Evolutionary conservation across 2,329 filamentous ascomycete genomes (phyloP).

Genomic region (Alternaria alternata): DNA sequence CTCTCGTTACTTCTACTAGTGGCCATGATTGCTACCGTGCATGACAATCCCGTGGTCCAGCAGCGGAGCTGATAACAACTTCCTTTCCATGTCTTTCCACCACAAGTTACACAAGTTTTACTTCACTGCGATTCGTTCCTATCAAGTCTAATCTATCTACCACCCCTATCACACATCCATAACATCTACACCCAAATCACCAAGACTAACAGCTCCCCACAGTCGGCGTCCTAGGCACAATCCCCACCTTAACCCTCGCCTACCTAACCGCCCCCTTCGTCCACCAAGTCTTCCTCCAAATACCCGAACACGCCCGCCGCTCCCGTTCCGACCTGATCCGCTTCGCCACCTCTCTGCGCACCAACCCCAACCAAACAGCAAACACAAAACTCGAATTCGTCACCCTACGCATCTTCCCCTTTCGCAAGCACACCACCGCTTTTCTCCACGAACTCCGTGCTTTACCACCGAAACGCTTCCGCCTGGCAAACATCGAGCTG

Average conservation of each 20-base stretch:
- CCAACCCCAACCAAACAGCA: conserved; percentile 23
- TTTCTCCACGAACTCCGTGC: conserved; percentile 45
- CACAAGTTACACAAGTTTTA: neutral
- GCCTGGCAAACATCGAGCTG: conserved; percentile 47
- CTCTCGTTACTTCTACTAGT: neutral
- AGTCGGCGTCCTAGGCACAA: conserved; percentile 42
- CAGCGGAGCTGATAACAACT: neutral
- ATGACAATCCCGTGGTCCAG: too few relatives aligned
- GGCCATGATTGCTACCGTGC: neutral
- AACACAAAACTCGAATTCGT: conserved; percentile 46
- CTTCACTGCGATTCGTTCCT: neutral
- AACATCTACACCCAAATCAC: neutral
- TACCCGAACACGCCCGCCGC: conserved; percentile 40
- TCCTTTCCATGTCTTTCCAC: neutral
- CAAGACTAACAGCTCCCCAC: neutral
- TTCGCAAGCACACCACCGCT: conserved; percentile 39
- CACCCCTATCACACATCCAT: too few relatives aligned
- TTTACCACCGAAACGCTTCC: conserved; percentile 32
- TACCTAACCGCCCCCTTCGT: conserved; percentile 50
- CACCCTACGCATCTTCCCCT: conserved; percentile 47
- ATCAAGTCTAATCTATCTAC: neutral
- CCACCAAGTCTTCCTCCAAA: conserved; percentile 42
- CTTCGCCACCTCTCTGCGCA: conserved; percentile 31
- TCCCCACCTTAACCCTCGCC: conserved; percentile 45
- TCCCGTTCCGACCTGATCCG: conserved; percentile 36